Base-by-base conservation (phyloP, 192 early-diverging fungal species). In the Backusella psychrophila region DNA sequence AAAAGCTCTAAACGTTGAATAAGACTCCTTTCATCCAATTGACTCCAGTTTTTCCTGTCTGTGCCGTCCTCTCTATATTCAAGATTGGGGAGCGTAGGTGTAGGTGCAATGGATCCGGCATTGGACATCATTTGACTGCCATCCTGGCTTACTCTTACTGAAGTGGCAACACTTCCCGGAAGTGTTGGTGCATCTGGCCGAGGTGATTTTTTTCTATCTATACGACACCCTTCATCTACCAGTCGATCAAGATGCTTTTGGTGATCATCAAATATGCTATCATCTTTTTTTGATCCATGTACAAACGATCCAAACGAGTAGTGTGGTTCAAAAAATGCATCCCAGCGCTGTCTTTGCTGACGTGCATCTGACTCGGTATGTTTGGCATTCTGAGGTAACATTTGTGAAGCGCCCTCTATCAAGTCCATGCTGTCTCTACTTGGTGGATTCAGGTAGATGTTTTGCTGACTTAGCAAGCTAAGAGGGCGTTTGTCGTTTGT, bases 11-110 rank as follows among this genome's bases (percentile, higher is more conserved):
- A 33, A 9, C 63, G 38, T 19, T 66, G 26, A 19, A 23, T 66
- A 26, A 67, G 21, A 4, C 41, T 33, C 15, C 52, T 63, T 66
- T 66, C 63, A 42, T 44, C 63, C 12, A 35, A 26, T 42, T 65
- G 19, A 8, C 38, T 39, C 56, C 63, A 65, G 35, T 34, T 29
- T 21, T 5, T 23, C 42, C 21, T 35, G 26, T 72, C 26, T 26
- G 56, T 26, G 8, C 56, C 23, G 5, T 46, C 36, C 1, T 72
- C 26, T 19, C 23, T 19, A 29, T 31, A 31, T 46, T 44, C 70
- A 44, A 74, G 31, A 23, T 66, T 42, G 29, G 74, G 74, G 5
- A 75, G 31, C 14, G 65, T 75, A 46, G 74, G 74, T 65, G 74
- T 34, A 0, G 63, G 29, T n/a, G 35, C 35, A 68, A 33, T 17